Evolutionary conservation across 768 basidiomycete genomes (phyloP).

Genomic region (Naematelia aurantialba): DNA sequence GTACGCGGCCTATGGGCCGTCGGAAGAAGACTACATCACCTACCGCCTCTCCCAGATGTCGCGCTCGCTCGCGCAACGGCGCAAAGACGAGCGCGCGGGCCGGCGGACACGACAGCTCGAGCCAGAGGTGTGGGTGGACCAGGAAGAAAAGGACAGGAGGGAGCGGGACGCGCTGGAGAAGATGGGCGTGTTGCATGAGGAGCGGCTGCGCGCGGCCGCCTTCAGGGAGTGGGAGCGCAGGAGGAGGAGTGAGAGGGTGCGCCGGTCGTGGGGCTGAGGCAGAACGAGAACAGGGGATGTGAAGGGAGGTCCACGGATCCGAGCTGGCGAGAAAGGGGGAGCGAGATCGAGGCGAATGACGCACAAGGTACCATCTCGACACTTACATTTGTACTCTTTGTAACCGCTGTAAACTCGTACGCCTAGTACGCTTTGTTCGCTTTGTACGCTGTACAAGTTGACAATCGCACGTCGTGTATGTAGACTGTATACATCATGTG

Average conservation of each 20-base stretch:
- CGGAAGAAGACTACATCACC: neutral
- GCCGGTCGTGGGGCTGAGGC: neutral
- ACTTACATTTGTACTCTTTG: neutral
- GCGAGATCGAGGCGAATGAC: too few relatives aligned
- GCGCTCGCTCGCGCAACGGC: neutral
- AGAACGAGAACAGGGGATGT: neutral
- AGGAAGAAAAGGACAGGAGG: neutral
- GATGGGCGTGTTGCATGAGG: neutral
- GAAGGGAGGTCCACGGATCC: too few relatives aligned
- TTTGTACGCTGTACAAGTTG: too few relatives aligned
- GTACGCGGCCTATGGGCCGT: neutral
- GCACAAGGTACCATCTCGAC: too few relatives aligned
- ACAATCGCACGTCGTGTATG: too few relatives aligned
- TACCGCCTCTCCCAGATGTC: neutral
- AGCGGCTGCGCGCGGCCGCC: neutral
- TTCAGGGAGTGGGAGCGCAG: neutral
- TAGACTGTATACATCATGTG: too few relatives aligned
- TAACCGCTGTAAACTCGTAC: too few relatives aligned
- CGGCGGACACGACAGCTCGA: neutral
- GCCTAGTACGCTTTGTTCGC: too few relatives aligned
- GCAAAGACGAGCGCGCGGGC: neutral
- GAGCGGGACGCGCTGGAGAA: neutral
- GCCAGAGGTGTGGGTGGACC: neutral
- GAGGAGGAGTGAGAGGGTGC: neutral
- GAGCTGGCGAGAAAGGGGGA: too few relatives aligned